phyloP scores from a whole-genome alignment of 2,329 filamentous ascomycete genomes.

The Helicocarpus griseus region DNA sequence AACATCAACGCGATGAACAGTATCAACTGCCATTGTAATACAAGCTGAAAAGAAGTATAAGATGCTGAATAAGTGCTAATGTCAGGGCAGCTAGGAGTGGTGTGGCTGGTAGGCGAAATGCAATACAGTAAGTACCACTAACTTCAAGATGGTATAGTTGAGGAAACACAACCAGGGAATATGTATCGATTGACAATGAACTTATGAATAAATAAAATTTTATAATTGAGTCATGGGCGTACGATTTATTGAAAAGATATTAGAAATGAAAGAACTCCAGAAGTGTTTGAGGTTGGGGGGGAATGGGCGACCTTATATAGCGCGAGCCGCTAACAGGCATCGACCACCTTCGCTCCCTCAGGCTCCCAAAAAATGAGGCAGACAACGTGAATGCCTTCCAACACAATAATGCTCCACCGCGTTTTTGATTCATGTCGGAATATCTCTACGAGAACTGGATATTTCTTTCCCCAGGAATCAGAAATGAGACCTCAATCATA shows the following conservation, averaged over 20 bases:
- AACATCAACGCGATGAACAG: conserved; percentile 22
- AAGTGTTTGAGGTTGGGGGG: background rate
- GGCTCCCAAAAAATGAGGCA: background rate
- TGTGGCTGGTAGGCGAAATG: no score
- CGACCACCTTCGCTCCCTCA: background rate
- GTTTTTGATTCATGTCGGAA: no score
- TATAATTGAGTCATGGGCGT: no score
- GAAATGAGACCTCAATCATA: no score
- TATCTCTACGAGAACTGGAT: no score
- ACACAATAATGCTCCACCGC: no score
- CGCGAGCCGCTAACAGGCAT: background rate
- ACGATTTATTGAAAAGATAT: background rate
- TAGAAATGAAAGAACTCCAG: background rate
- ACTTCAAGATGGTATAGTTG: no score
- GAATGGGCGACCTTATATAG: background rate
- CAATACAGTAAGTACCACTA: no score
- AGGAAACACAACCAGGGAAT: no score
- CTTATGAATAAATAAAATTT: background rate
- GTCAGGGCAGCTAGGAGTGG: background rate
- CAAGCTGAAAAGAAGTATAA: background rate
- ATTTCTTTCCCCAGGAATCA: no score
- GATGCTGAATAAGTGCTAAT: background rate
- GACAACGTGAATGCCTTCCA: no score
- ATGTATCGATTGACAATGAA: background rate
- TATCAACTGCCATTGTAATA: conserved; percentile 9